Conservation (phyloP, 1,139 yeast species). For the Blastobotrys elegans region DNA sequence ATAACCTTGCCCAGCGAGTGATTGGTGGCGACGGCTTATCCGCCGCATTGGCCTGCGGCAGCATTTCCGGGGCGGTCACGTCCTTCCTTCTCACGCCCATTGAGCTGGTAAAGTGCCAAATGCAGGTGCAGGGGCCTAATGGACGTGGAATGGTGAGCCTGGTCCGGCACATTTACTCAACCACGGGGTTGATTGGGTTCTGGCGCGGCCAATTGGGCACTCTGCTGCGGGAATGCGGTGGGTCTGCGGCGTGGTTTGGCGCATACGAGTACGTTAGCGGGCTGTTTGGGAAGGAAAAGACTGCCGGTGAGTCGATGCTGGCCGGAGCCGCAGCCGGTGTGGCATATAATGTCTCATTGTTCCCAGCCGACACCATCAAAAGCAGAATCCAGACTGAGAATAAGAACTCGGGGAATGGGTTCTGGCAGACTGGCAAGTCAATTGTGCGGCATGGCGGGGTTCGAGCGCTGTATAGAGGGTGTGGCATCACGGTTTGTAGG, state of each 20-base stretch:
- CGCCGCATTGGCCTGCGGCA: slow-evolving; percentile 55
- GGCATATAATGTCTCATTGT: slow-evolving; percentile 69
- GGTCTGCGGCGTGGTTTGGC: slow-evolving; percentile 94
- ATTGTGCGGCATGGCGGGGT: slow-evolving; percentile 51
- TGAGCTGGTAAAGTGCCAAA: slow-evolving; percentile 78
- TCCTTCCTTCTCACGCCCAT: slow-evolving; percentile 85
- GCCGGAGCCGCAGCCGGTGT: slow-evolving; percentile 90
- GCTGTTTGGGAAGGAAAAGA: slow-evolving; percentile 34
- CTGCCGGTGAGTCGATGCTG: slow-evolving; percentile 51
- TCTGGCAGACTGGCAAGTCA: slow-evolving; percentile 36
- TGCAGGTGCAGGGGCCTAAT: slow-evolving; percentile 58
- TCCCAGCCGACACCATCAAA: slow-evolving; percentile 89
- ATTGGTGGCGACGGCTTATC: slow-evolving; percentile 19
- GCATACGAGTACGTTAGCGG: slow-evolving; percentile 61
- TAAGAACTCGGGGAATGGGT: slow-evolving; percentile 25
- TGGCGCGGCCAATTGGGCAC: slow-evolving; percentile 93
- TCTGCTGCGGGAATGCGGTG: slow-evolving; percentile 74
- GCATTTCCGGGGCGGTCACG: slow-evolving; percentile 75
- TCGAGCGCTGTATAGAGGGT: slow-evolving; percentile 71
- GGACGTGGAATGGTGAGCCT: slow-evolving; percentile 7
- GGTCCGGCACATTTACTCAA: slow-evolving; percentile 20
- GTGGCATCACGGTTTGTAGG: slow-evolving; percentile 74
- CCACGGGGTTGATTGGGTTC: slow-evolving; percentile 56
- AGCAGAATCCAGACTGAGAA: slow-evolving; percentile 72
- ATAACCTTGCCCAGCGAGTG: slow-evolving; percentile 44